Conservation (phyloP, 441 rosid genomes). For the Populus hybrid region DNA sequence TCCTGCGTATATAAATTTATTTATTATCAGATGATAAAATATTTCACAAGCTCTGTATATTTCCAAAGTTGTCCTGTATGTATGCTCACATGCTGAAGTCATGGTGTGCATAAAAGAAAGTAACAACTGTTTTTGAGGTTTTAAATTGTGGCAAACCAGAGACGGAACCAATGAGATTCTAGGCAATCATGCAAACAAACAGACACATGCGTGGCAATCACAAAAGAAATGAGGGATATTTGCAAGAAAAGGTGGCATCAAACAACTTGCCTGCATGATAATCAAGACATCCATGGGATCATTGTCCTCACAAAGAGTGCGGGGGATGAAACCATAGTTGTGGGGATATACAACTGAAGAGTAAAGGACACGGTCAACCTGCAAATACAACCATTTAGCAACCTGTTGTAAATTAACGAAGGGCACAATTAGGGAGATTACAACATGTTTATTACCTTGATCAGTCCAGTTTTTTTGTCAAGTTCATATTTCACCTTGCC, state of each 20-base stretch:
- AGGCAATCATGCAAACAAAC: background rate
- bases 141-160: background rate
- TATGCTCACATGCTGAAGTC: background rate
- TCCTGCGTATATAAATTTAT: conserved; percentile 38
- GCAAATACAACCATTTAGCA: conserved; percentile 21
- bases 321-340: conserved; percentile 97
- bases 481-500: conserved; percentile 98
- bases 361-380: conserved; percentile 97
- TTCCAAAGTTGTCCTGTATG: background rate
- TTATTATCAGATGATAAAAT: background rate
- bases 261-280: conserved; percentile 77
- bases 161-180: background rate
- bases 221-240: conserved; percentile 1
- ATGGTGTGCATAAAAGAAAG: background rate
- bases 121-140: background rate
- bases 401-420: conserved; percentile 3
- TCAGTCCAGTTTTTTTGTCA: conserved; percentile 82
- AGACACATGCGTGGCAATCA: background rate
- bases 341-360: conserved; percentile 99
- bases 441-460: conserved; percentile 49
- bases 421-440: background rate
- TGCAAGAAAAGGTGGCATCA: background rate
- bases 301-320: conserved; percentile 92
- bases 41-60: background rate
- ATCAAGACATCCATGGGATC: conserved; percentile 90